Evolutionary conservation across 2,329 filamentous ascomycete species (phyloP), one percentile per base, ranked within the genome.

Genomic region (Fusarium clavum): DNA sequence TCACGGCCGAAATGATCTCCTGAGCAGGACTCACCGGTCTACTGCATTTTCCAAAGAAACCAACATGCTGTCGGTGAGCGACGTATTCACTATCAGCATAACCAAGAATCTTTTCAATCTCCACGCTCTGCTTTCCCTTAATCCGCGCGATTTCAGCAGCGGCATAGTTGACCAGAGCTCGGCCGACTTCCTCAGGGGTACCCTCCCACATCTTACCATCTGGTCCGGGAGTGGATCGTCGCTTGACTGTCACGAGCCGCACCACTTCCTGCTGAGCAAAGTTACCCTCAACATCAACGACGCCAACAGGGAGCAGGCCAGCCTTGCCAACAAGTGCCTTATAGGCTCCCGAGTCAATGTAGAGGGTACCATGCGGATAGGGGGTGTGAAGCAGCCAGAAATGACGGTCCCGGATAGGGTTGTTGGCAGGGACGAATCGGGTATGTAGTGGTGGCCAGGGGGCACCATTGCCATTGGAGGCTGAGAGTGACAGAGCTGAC

Each of bases 311-410:
- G 0, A 98, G 87, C 3, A 99, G 87, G 6, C 94, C 93, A 0
- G 94, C 94, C 82, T 97, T 97, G 77, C 91, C 90, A 18, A 90
- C 83, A 5, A 98, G 86, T 1, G 95, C 96, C 34, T 86, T 84
- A 81, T 94, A 90, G 6, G 95, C 95, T 44, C 96, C 96, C n/a
- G 88, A 83, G 82, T 99, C 96, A 74, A 99, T 97, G 82, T 93
- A 98, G 27, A 99, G 79, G 4, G 92, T 97, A 16, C 96, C 96
- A 76, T 97, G 94, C 0, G 96, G 94, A 25, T 91, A 90, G 13
- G 98, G 89, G 12, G 95, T 96, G 80, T 99, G 94, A 0, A 98
- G 86, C 51, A 99, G 90, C 96, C 96, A 99, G 85, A 99, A 98
- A 78, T 96, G 94, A 67, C 95, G 91, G 79, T 98, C 96, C 60